phyloP scores from a whole-genome alignment of 2,329 filamentous ascomycete genomes.

The Didymella pomorum region DNA sequence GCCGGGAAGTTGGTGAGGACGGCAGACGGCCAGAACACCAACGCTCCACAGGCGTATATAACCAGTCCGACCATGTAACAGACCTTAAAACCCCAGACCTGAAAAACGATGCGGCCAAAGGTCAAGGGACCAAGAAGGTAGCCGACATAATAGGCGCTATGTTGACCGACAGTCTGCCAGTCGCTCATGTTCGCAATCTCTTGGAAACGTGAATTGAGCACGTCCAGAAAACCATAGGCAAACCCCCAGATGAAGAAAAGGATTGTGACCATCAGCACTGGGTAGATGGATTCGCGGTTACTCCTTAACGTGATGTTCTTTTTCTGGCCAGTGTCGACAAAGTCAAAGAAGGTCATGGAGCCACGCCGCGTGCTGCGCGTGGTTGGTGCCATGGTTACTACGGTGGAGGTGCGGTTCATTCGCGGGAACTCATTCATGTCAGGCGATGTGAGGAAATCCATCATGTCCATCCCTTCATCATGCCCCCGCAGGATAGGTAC shows the following conservation, averaged over 20 bases:
- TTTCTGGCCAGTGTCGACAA: conserved; percentile 72
- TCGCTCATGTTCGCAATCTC: conserved; percentile 67
- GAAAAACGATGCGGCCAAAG: conserved; percentile 67
- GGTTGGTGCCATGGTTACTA: conserved; percentile 34
- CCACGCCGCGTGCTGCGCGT: conserved; percentile 32
- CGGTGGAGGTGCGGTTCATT: conserved; percentile 50
- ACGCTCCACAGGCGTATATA: conserved; percentile 68
- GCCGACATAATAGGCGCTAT: conserved; percentile 74
- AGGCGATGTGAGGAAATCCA: conserved; percentile 63
- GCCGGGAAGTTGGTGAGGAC: conserved; percentile 68
- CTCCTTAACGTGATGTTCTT: conserved; percentile 75
- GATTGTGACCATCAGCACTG: conserved; percentile 77
- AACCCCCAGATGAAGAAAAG: conserved; percentile 92
- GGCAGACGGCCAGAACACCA: conserved; percentile 71
- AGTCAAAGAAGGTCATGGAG: conserved; percentile 72
- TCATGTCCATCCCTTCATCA: conserved; percentile 53
- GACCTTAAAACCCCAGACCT: conserved; percentile 68
- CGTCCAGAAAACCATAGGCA: conserved; percentile 85
- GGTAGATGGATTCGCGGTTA: conserved; percentile 71
- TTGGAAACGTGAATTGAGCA: conserved; percentile 76
- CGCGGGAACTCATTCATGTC: conserved; percentile 50
- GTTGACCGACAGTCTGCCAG: conserved; percentile 71
- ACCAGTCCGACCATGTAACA: conserved; percentile 67
- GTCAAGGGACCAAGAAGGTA: conserved; percentile 75
- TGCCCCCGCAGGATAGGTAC: conserved; percentile 28